phyloP scores from a whole-genome alignment of 441 rosid species.

The Corymbia calophylla region DNA sequence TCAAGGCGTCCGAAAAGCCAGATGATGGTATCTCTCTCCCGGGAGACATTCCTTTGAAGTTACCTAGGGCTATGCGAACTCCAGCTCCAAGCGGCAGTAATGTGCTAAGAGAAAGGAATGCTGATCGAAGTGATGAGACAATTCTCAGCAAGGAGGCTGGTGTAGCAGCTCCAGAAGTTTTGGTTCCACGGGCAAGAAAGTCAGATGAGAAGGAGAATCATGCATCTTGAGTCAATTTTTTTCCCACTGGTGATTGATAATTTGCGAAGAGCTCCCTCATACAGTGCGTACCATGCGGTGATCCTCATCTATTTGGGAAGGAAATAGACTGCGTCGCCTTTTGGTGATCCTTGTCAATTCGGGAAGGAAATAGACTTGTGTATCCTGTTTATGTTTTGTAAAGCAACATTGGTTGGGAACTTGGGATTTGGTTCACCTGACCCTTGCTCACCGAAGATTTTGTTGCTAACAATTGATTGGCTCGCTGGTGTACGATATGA shows the following conservation, averaged over 20 bases:
- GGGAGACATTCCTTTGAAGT: constrained; percentile 45
- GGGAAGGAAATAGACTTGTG: neutral
- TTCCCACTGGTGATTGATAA: neutral
- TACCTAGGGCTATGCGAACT: constrained; percentile 78
- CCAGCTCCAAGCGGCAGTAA: constrained; percentile 49
- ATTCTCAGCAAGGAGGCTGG: constrained; percentile 23
- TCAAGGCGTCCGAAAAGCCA: constrained; percentile 17
- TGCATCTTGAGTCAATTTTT: neutral
- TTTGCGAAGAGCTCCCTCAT: neutral
- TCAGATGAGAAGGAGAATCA: constrained; percentile 80
- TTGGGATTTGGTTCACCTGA: neutral
- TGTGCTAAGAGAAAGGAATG: constrained; percentile 76
- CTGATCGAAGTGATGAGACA: constrained; percentile 37
- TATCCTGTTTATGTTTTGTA: neutral
- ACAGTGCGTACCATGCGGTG: neutral
- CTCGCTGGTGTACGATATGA: neutral
- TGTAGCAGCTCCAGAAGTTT: constrained; percentile 24
- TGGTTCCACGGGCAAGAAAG: constrained; percentile 34
- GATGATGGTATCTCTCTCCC: constrained; percentile 22
- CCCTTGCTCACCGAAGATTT: neutral
- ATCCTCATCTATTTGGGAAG: neutral
- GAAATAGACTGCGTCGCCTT: neutral
- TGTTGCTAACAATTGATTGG: neutral
- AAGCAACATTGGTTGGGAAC: neutral
- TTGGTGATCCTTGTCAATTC: neutral